phyloP scores from a whole-genome alignment of 805 yeast genomes.

The Pichia exigua region DNA sequence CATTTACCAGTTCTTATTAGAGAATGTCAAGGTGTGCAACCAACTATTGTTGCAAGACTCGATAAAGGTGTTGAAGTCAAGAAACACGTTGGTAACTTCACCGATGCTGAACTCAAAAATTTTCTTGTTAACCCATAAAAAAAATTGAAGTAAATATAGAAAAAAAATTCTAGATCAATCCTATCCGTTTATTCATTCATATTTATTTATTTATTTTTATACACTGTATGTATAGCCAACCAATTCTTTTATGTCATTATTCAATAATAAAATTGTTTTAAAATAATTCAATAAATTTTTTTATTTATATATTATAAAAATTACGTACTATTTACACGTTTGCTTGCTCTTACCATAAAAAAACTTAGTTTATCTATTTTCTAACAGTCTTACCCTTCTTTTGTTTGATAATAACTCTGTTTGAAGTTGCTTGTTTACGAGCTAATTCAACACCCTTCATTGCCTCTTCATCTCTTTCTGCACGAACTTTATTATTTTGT shows the following conservation, averaged over 20 bases:
- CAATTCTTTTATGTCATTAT: background rate
- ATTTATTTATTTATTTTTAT: background rate
- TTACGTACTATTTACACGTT: background rate
- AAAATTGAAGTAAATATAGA: background rate
- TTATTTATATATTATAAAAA: background rate
- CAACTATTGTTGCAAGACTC: slow-evolving; percentile 68
- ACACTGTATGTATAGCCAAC: background rate
- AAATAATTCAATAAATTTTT: background rate
- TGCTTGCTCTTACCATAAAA: background rate
- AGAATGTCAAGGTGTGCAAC: slow-evolving; percentile 67
- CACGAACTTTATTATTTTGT: slow-evolving; percentile 21
- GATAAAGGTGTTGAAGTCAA: slow-evolving; percentile 47
- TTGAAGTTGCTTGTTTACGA: slow-evolving; percentile 19
- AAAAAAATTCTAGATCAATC: background rate
- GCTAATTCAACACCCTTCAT: slow-evolving; percentile 24
- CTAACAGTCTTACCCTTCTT: slow-evolving; percentile 12
- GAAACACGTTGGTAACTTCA: slow-evolving; percentile 41
- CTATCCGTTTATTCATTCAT: background rate
- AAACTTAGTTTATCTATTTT: background rate
- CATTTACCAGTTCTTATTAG: slow-evolving; percentile 67
- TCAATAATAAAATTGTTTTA: background rate
- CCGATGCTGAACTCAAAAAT: slow-evolving; percentile 35
- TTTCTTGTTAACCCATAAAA: slow-evolving; percentile 21
- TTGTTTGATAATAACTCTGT: slow-evolving; percentile 24
- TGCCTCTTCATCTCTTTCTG: slow-evolving; percentile 20